Base-by-base conservation (phyloP, 306 rosid genomes). In the Cicer cuneatum region DNA sequence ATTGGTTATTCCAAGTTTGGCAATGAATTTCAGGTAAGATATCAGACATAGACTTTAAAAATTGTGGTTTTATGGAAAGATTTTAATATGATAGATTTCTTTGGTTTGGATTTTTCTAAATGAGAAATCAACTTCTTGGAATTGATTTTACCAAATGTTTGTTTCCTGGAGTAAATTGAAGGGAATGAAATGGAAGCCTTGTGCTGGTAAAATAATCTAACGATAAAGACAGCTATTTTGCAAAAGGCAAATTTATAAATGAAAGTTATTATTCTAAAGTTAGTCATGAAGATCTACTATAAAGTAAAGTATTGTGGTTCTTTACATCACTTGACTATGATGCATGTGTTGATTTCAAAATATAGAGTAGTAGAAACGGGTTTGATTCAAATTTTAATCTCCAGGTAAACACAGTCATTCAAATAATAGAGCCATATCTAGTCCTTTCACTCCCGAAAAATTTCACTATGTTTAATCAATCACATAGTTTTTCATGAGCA, bases 1-100 rank as follows among this genome's bases (percentile, higher is more conserved):
- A 11, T 42, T 40, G 53, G 57, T 42, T 66, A 14, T 52, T 72
- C 35, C 67, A 2, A 39, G 63, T 61, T 66, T 29, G 60, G 43
- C 73, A 29, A 13, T 74, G 57, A 41, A 68, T 18, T 65, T 68
- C 19, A 19, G 63, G 69, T 7, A 46, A 52, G 37, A 66, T 14
- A 14, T 42, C 24, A 66, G 45, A 60, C 51, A 29, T 45, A 43
- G 52, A 58, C 16, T 66, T 57, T 0, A 9, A 39, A 49, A 29
- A 5, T 10, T 5, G 13, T 56, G 15, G 45, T 69, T 45, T 63
- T 70, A 10, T 53, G 60, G 63, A 12, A 66, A 38, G 9, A 16
- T n/a, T 58, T 71, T 71, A 10, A 6, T 13, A 2, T 13, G 46
- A 51, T 16, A 3, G 4, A 10, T 9, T 69, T 39, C 9, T 35